Base-by-base conservation (phyloP, 805 yeast genomes). In the Kazachstania africana region DNA sequence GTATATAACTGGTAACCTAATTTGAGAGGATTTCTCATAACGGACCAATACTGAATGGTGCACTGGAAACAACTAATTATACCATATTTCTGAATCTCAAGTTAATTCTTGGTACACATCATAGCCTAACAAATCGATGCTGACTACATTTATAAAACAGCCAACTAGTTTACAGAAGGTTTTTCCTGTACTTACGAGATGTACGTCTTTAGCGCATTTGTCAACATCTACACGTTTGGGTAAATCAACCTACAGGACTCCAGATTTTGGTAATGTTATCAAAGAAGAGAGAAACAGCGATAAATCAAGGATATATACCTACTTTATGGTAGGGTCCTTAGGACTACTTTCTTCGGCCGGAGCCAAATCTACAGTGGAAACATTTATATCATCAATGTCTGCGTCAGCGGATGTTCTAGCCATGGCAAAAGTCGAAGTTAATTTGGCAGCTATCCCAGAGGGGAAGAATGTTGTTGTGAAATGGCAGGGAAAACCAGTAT, bases 401-500 rank as follows among this genome's bases (percentile, higher is more conserved):
- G 99, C 99, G 22, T 87, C 98, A 39, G 95, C 96, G 44, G 99
- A 91, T 70, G 94, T 91, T 38, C 74, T 91, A 66, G 98, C 98
- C 40, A 78, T 91, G 94, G 98, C 99, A 50, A 91, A 91, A 70
- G 95, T 88, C 52, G 98, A 91, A 70, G 95, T 91, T 48, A 87
- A 82, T 60, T 76, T 91, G 53, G 75, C 78, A 36, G 80, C 83
- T 42, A 84, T 91, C 44, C 99, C 99, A 53, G 84, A 78, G 60
- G 97, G 97, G 65, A 88, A 88, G 72, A 91, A 91, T 65, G 93
- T 91, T 44, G 83, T 91, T 55, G 94, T 91, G 48, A 91, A 91
- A 68, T 91, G 99, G 99, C 95, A 93, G 67, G 99, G 99, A 67
- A 91, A 91, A 72, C 99, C 99, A 45, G 95, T 91, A 45, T 91